Conservation (phyloP, 345 rosid species). For the Syzygium grande region DNA sequence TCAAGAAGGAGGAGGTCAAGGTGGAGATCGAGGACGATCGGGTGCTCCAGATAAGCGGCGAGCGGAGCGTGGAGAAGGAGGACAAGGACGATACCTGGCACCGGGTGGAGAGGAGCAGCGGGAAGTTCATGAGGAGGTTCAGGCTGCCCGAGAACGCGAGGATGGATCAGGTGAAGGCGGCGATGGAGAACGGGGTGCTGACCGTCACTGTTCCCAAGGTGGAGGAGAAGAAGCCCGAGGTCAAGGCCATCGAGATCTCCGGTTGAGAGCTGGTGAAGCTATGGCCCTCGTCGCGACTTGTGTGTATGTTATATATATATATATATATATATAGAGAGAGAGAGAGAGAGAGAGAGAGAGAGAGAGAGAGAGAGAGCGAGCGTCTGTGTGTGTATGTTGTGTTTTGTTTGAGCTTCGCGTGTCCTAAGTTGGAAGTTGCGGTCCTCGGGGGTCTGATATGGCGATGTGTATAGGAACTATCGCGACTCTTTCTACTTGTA, state of each 20-base stretch:
- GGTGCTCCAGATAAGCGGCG: slow-evolving; percentile 24
- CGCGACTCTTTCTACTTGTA: background rate
- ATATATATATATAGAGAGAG: background rate
- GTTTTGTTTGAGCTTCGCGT: background rate
- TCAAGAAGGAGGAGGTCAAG: slow-evolving; percentile 21
- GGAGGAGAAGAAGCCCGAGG: slow-evolving; percentile 12
- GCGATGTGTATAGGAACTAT: background rate
- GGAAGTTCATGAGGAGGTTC: slow-evolving; percentile 21
- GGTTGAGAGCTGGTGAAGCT: background rate
- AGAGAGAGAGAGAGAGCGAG: background rate
- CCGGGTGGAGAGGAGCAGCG: slow-evolving; percentile 19
- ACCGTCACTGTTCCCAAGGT: slow-evolving; percentile 17
- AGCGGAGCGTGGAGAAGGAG: slow-evolving; percentile 19
- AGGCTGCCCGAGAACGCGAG: slow-evolving; percentile 14
- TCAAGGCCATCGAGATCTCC: slow-evolving; percentile 11
- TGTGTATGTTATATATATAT: background rate
- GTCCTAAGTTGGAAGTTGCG: background rate
- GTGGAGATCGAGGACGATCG: slow-evolving; percentile 18
- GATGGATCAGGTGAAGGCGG: slow-evolving; percentile 13
- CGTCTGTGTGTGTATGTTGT: background rate
- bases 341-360: no score
- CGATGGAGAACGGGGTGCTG: slow-evolving; percentile 19
- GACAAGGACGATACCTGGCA: slow-evolving; percentile 20
- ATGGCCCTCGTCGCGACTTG: background rate
- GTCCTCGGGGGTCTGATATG: background rate